phyloP scores from a whole-genome alignment of 345 rosid genomes.

The Eucalyptus virginea region DNA sequence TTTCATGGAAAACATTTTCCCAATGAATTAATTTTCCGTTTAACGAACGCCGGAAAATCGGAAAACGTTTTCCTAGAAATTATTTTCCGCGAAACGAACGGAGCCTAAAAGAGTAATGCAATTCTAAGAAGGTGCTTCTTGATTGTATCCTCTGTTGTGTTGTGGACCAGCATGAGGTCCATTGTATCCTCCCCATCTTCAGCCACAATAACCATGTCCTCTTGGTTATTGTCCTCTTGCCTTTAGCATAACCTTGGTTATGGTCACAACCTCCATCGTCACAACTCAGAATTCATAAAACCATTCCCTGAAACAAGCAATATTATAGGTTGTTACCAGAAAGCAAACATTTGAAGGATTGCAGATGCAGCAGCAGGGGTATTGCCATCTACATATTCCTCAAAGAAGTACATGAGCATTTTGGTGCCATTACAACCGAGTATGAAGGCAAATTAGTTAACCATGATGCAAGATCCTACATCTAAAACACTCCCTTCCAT shows the following conservation, averaged over 20 bases:
- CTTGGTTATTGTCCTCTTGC: slow-evolving; percentile 89
- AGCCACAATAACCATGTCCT: slow-evolving; percentile 57
- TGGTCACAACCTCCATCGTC: too few species aligned
- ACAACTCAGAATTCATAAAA: too few species aligned
- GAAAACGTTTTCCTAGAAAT: too few species aligned
- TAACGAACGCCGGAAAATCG: too few species aligned
- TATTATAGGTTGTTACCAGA: neutral
- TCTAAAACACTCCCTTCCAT: neutral
- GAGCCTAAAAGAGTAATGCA: neutral
- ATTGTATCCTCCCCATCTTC: slow-evolving; percentile 73
- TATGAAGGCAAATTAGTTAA: neutral
- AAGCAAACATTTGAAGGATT: neutral
- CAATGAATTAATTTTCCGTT: too few species aligned
- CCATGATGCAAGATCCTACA: neutral
- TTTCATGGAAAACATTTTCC: too few species aligned
- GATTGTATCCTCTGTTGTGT: slow-evolving; percentile 57
- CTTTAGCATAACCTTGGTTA: slow-evolving; percentile 49
- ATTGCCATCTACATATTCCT: neutral
- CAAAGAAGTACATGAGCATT: neutral
- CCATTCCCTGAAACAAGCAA: too few species aligned
- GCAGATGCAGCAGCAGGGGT: neutral
- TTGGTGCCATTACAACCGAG: neutral
- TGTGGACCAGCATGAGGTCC: slow-evolving; percentile 50
- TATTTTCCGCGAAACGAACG: too few species aligned
- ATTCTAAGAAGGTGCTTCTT: slow-evolving; percentile 36